phyloP scores from a whole-genome alignment of 352 stramenopile species.

The Phytophthora sp. region DNA sequence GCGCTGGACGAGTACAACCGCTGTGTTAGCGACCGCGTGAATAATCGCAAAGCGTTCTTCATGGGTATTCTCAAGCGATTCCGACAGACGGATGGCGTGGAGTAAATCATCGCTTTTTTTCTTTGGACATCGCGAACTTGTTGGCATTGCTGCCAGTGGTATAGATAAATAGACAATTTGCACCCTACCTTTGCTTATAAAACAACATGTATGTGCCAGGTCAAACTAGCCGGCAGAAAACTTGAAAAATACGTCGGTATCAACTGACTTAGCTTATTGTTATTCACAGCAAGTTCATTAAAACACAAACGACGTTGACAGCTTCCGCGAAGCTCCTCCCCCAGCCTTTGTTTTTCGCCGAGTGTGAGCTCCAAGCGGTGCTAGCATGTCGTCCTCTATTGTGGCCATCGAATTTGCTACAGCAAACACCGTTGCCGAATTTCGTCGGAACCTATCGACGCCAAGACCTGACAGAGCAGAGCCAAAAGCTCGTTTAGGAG shows the following conservation, averaged over 20 bases:
- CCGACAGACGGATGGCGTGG: constrained; percentile 75
- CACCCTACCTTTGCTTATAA: too few species aligned
- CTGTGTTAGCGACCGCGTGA: constrained; percentile 72
- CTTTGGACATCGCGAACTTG: not conserved
- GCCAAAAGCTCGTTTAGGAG: constrained; percentile 31
- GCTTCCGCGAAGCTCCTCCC: constrained; percentile 21
- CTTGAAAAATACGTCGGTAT: too few species aligned
- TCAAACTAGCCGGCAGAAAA: too few species aligned
- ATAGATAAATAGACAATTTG: constrained; percentile 36
- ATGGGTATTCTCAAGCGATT: constrained; percentile 92
- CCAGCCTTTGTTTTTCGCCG: constrained; percentile 32
- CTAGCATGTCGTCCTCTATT: constrained; percentile 12
- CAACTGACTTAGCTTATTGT: not conserved
- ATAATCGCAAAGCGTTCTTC: constrained; percentile 89
- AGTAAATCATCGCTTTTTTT: constrained; percentile 39
- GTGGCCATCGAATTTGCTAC: constrained; percentile 33
- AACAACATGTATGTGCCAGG: too few species aligned
- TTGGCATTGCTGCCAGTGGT: constrained; percentile 2
- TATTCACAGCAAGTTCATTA: constrained; percentile 16
- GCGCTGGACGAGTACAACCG: constrained; percentile 84
- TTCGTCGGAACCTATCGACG: constrained; percentile 15
- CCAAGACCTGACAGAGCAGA: not conserved
- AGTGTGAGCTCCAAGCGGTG: constrained; percentile 12
- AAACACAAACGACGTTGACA: constrained; percentile 57
- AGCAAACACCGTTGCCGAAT: constrained; percentile 30